Evolutionary conservation across 768 basidiomycete species (phyloP).

Genomic region (Boletales sp.): DNA sequence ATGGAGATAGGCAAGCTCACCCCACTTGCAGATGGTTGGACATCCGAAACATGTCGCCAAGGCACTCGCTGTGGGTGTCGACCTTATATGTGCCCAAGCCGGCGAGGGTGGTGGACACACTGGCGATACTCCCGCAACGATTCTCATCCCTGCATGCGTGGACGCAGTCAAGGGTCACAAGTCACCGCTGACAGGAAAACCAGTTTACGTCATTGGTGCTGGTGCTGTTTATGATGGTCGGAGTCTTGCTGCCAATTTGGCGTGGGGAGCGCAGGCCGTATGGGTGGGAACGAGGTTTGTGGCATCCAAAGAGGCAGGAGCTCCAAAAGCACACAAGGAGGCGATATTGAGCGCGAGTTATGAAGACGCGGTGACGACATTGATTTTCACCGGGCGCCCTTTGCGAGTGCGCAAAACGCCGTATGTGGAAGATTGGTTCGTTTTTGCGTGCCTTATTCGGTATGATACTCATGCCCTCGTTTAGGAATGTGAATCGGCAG

Average conservation of each 20-base stretch:
- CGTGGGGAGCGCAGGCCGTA: conserved; percentile 87
- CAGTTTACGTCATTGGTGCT: conserved; percentile 86
- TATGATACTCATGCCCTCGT: not conserved
- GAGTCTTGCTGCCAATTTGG: conserved; percentile 79
- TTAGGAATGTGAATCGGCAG: conserved; percentile 73
- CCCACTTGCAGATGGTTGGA: conserved; percentile 71
- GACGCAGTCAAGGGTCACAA: conserved; percentile 74
- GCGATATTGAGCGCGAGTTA: conserved; percentile 64
- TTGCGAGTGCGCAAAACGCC: conserved; percentile 81
- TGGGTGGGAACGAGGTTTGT: conserved; percentile 92
- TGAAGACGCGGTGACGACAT: conserved; percentile 79
- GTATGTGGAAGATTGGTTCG: conserved; percentile 81
- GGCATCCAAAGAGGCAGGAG: conserved; percentile 74
- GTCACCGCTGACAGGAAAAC: conserved; percentile 77
- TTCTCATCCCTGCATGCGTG: conserved; percentile 90
- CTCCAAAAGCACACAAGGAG: conserved; percentile 84
- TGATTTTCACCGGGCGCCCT: conserved; percentile 89
- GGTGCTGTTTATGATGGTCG: conserved; percentile 91
- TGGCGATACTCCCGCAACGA: conserved; percentile 75
- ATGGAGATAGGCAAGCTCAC: not conserved
- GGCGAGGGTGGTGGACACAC: conserved; percentile 92
- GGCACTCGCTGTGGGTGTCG: conserved; percentile 80
- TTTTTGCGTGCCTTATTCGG: conserved; percentile 2
- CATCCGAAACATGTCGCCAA: conserved; percentile 86
- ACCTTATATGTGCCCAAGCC: conserved; percentile 92